Conservation (phyloP, 345 rosid genomes). For the Salix dunnii region DNA sequence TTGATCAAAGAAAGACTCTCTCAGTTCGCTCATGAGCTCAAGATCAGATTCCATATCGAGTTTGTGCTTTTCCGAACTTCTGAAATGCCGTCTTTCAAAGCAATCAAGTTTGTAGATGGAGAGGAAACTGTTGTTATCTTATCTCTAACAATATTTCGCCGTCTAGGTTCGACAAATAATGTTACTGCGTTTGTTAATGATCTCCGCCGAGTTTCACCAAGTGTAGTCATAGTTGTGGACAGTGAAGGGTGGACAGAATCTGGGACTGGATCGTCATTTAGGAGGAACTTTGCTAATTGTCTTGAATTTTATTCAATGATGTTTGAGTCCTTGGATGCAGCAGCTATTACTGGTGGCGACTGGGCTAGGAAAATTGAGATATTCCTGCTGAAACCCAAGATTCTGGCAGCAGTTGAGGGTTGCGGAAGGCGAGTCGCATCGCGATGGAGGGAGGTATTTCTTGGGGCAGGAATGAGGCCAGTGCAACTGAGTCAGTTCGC, state of each 20-base stretch:
- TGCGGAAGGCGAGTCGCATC: slow-evolving; percentile 44
- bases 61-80: slow-evolving; percentile 64
- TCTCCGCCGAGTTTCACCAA: slow-evolving; percentile 53
- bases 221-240: slow-evolving; percentile 65
- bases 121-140: slow-evolving; percentile 59
- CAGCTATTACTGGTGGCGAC: slow-evolving; percentile 42
- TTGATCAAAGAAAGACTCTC: slow-evolving; percentile 67
- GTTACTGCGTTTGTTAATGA: slow-evolving; percentile 47
- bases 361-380: slow-evolving; percentile 69
- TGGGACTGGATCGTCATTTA: slow-evolving; percentile 51
- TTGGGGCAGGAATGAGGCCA: slow-evolving; percentile 76
- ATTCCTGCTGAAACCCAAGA: slow-evolving; percentile 54
- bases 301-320: slow-evolving; percentile 72
- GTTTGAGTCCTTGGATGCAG: slow-evolving; percentile 81
- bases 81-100: slow-evolving; percentile 67
- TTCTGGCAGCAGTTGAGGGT: slow-evolving; percentile 52
- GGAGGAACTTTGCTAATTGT: slow-evolving; percentile 61
- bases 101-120: slow-evolving; percentile 64
- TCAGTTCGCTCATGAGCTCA: slow-evolving; percentile 78
- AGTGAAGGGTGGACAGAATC: slow-evolving; percentile 61
- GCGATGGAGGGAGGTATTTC: slow-evolving; percentile 71
- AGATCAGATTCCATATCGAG: slow-evolving; percentile 67
- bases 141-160: slow-evolving; percentile 62
- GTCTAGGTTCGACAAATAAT: slow-evolving; percentile 40
- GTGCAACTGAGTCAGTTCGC: slow-evolving; percentile 80